These are phyloP conservation scores for Asterella californica DNA, from an alignment of 225 moss, liverwort and hornwort genomes.

Conservation along the genomic window DNA sequence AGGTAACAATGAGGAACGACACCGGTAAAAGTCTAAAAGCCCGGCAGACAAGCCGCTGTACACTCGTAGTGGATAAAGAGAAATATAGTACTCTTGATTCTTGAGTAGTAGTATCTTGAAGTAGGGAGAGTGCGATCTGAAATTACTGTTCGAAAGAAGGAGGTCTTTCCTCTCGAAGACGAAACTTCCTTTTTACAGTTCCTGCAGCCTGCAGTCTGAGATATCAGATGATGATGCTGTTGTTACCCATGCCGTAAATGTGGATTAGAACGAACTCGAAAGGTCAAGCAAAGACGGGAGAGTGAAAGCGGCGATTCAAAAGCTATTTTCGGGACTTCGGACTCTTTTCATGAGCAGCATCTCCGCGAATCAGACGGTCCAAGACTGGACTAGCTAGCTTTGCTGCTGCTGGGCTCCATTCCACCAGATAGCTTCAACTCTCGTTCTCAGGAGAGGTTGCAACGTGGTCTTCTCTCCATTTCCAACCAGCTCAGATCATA, in stretches of 20 bases:
- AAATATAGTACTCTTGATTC: too few relatives aligned
- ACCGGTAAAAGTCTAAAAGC: neutral
- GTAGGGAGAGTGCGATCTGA: neutral
- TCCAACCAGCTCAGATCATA: neutral
- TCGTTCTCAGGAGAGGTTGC: neutral
- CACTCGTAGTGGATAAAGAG: conserved; percentile 7
- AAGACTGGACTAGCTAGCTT: neutral
- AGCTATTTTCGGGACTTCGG: neutral
- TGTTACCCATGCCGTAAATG: neutral
- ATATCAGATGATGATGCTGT: neutral
- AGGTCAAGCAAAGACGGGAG: neutral
- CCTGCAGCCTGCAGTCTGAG: too few relatives aligned
- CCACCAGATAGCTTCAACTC: neutral
- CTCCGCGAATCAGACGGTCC: neutral
- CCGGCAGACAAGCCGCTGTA: neutral
- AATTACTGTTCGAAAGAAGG: neutral
- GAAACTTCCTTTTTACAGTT: neutral
- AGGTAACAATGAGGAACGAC: neutral
- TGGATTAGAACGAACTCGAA: neutral
- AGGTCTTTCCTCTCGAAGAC: neutral
- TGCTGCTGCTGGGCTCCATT: neutral
- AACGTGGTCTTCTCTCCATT: neutral
- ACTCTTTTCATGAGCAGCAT: neutral
- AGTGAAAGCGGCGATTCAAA: conserved; percentile 13
- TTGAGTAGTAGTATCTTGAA: neutral